Evolutionary conservation across 2,329 filamentous ascomycete genomes (phyloP), one percentile per base, ranked within the genome.

Genomic region (Trichoderma breve): DNA sequence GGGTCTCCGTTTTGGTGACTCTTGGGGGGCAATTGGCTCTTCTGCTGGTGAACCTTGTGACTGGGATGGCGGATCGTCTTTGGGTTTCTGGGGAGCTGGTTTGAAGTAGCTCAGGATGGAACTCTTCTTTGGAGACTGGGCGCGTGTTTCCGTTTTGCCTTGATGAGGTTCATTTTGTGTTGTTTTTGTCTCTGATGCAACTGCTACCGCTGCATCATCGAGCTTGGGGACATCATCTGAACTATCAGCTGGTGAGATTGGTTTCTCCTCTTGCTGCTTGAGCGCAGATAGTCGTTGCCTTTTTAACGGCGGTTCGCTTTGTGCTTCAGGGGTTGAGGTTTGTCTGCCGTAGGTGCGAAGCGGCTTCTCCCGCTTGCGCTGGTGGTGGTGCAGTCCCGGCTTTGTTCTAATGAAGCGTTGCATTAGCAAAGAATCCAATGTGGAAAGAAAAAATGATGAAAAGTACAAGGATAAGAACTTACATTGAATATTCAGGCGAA

Each of bases 41-140:
- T 76, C 73, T 1, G 28, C 2, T 4, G 30, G 21, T 8, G 60
- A 21, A 6, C 53, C 61, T n/a, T 67, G 43, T 11, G 61, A 4
- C 6, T 58, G 58, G 74, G 2, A 73, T 70, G 0, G 47, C 3
- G 39, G 62, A 58, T 2, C 73, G 34, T 1, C 72, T 72, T 18
- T 71, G 71, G 4, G 72, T 3, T 47, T 64, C 0, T 71, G 71
- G 21, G 75, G 66, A 15, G 80, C n/a, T 2, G 80, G 82, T 47
- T 81, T 81, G 74, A 84, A 84, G 72, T 84, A 85, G 70, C 75
- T 81, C 62, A 84, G 73, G 6, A 85, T 84, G 0, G 82, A 83
- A 0, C 78, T 77, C 65, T 80, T 62, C n/a, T 64, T 65, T 6
- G 11, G 28, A 30, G 51, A 11, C 18, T 26, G 32, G 6, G 18